phyloP scores from a whole-genome alignment of 2,329 filamentous ascomycete species.

The Alternaria sp. region DNA sequence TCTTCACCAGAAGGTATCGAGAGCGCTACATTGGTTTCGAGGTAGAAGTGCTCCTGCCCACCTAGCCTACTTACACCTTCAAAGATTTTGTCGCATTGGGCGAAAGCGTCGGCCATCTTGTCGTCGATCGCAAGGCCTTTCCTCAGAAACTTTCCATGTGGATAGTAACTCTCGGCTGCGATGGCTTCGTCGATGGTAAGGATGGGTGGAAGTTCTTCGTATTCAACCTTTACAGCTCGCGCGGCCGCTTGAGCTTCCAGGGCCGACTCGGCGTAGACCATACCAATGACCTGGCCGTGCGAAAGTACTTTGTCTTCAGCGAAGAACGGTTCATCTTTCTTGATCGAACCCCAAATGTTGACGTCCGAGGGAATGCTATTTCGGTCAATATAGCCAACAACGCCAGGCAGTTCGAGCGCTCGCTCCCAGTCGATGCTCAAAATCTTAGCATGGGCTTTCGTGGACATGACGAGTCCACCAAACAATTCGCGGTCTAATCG shows the following conservation, averaged over 20 bases:
- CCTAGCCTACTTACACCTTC: slow-evolving; percentile 86
- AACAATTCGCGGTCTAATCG: slow-evolving; percentile 83
- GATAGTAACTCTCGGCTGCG: slow-evolving; percentile 83
- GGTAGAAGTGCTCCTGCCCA: slow-evolving; percentile 95
- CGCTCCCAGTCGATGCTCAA: slow-evolving; percentile 76
- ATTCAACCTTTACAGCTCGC: slow-evolving; percentile 83
- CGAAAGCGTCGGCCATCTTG: slow-evolving; percentile 75
- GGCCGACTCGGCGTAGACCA: slow-evolving; percentile 82
- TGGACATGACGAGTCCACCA: slow-evolving; percentile 85
- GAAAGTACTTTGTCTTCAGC: slow-evolving; percentile 87
- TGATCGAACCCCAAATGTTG: slow-evolving; percentile 91
- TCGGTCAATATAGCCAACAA: slow-evolving; percentile 83
- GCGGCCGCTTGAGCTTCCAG: slow-evolving; percentile 80
- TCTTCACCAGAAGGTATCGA: slow-evolving; percentile 88
- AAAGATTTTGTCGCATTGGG: slow-evolving; percentile 79
- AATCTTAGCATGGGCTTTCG: slow-evolving; percentile 85
- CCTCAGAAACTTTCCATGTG: slow-evolving; percentile 79
- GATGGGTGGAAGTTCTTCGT: slow-evolving; percentile 85
- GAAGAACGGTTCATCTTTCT: slow-evolving; percentile 85
- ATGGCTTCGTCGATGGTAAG: slow-evolving; percentile 96
- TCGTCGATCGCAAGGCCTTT: slow-evolving; percentile 66
- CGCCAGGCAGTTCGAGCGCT: slow-evolving; percentile 85
- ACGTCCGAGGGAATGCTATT: slow-evolving; percentile 78
- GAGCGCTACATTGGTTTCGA: slow-evolving; percentile 87
- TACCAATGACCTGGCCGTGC: slow-evolving; percentile 87